Evolutionary conservation across 176 grass and related monocot genomes (phyloP), one percentile per base, ranked within the genome.

Genomic region (Aegilops tauschii): DNA sequence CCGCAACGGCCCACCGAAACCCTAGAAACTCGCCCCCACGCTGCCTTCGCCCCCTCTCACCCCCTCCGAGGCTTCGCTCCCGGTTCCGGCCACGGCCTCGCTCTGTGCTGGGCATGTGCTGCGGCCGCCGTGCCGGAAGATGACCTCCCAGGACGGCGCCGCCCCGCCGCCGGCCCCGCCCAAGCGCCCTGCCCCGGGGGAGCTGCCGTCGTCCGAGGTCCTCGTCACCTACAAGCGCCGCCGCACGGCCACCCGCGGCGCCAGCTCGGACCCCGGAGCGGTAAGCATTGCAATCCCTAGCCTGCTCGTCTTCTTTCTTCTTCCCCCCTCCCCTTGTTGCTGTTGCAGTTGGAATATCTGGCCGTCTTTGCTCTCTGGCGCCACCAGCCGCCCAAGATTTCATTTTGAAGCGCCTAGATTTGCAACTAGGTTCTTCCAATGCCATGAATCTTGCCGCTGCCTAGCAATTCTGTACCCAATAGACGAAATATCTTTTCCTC

Each of bases 161-260:
- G 47, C 62, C 75, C 67, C 27, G 3, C 62, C 61, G 50, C 87
- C 63, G 32, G 65, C 66, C 5, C 79, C 76, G 31, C 35, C 62
- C 77, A 88, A 85, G 90, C 90, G 82, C 62, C 63, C 65, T 10
- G 56, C 71, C 13, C 4, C 6, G 50, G 77, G 1, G 10, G 77
- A 62, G 29, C 80, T 52, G 28, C 27, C 9, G 14, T 37, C 49
- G 0, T 1, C 77, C 28, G 78, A 77, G 81, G n/a, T 62, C 78
- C 23, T 90, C 69, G 32, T 86, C 77, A 88, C 90, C 82, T 91
- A 91, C 82, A 88, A 91, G 86, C 82, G 90, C 52, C 90, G 90
- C 82, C 82, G 82, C 71, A 14, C 39, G 31, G 18, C 62, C 83
- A 31, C 39, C 56, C 40, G 30, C 79, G 10, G 28, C 42, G 8